Evolutionary conservation across 352 stramenopile species (phyloP).

Genomic region (Pythium scleroteichum): DNA sequence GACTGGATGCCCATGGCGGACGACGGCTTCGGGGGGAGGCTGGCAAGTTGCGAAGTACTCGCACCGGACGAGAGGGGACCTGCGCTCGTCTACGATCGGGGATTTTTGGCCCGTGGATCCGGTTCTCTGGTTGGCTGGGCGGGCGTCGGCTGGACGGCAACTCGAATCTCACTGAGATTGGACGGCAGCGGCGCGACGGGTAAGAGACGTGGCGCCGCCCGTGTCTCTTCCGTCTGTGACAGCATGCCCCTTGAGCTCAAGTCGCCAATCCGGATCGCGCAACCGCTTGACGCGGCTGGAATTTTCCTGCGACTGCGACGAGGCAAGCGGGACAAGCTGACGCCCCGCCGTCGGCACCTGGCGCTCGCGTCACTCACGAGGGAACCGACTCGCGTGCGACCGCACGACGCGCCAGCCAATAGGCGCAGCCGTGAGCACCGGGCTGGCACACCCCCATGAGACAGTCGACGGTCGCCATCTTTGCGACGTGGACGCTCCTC

Average conservation of each 20-base stretch:
- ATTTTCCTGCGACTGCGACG: constrained; percentile 22
- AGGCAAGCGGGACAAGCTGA: constrained; percentile 15
- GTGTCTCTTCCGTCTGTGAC: constrained; percentile 21
- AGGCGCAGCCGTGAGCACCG: neutral
- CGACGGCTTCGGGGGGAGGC: constrained; percentile 6
- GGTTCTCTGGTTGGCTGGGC: constrained; percentile 24
- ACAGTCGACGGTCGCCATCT: constrained; percentile 8
- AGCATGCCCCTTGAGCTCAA: constrained; percentile 1
- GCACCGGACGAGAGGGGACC: constrained; percentile 13
- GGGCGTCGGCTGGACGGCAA: neutral
- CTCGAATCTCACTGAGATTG: constrained; percentile 29
- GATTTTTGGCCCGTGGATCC: constrained; percentile 2
- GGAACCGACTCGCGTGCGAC: constrained; percentile 7
- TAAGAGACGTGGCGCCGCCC: neutral
- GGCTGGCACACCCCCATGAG: constrained; percentile 11
- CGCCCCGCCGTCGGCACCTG: constrained; percentile 19
- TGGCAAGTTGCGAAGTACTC: constrained; percentile 15
- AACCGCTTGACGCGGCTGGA: constrained; percentile 4
- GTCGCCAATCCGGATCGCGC: neutral
- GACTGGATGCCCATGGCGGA: constrained; percentile 51
- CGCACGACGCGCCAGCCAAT: constrained; percentile 16
- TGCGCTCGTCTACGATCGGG: constrained; percentile 32
- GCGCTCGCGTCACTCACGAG: constrained; percentile 21
- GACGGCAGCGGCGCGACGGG: constrained; percentile 11
- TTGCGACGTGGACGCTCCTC: neutral